Evolutionary conservation across 495 filamentous ascomycete species (phyloP), one percentile per base, ranked within the genome.

Genomic region (Hypoxylon trugodes): DNA sequence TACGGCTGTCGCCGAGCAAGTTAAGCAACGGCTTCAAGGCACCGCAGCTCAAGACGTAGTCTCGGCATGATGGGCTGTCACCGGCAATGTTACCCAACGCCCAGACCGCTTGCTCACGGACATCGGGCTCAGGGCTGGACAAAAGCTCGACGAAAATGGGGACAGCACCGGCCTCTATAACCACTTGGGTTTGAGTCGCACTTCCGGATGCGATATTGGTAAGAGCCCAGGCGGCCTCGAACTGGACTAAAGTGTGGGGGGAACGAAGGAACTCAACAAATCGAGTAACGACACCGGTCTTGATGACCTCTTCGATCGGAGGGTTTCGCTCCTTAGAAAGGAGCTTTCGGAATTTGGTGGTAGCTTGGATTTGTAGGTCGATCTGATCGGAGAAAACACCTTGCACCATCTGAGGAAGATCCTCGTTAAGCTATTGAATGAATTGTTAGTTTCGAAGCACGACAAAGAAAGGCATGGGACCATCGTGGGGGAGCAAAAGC

Each of bases 161-260:
- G 19, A 99, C 96, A 61, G 96, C 96, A 68, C 95, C 94, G 51
- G 96, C 95, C 76, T 97, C 94, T 69, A 99, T 98, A 69, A 99
- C 96, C 12, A 97, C 95, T 75, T 99, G 94, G 48, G 96, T 99
- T 76, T 99, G 96, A 65, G 92, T 88, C 35, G 96, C 94, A 55
- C 93, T 97, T 65, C 96, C 96, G 28, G 93, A 97, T 41, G 96
- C 96, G 78, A 99, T 99, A 81, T 99, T 99, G 78, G 96, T 99
- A 72, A 99, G 82, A 63, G 96, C 96, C 96, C 96, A 99, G 7
- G 96, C 96, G 68, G 96, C 95, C 79, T 99, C 96, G 75, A 99
- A 99, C 78, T 99, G 96, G 45, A 99, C 96, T 19, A 99, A 84
- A 25, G 96, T 99, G 74, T 99, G 96, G 49, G 96, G 96, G 24